Conservation (phyloP, 345 rosid species). For the Heritiera littoralis region DNA sequence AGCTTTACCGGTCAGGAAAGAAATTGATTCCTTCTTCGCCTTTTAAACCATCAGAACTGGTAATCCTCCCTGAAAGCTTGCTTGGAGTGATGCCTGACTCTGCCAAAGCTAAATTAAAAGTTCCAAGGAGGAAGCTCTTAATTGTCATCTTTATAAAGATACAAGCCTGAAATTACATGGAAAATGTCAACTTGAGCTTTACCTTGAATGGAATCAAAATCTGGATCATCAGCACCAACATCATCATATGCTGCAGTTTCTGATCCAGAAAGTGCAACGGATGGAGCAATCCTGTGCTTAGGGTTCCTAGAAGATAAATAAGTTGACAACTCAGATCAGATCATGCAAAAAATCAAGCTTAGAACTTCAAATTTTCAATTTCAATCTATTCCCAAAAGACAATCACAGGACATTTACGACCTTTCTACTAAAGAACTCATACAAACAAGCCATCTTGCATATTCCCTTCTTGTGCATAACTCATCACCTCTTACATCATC, state of each 20-base stretch:
- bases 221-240: constrained; percentile 56
- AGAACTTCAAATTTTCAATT: constrained; percentile 4
- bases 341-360: constrained; percentile 21
- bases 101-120: constrained; percentile 59
- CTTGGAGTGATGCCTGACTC: constrained; percentile 80
- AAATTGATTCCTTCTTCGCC: constrained; percentile 34
- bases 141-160: not conserved
- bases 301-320: constrained; percentile 54
- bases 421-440: constrained; percentile 68
- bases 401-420: constrained; percentile 34
- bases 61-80: constrained; percentile 42
- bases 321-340: constrained; percentile 14
- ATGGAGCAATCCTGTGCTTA: constrained; percentile 65
- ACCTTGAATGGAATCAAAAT: constrained; percentile 74
- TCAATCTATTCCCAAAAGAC: not conserved
- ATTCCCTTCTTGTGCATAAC: constrained; percentile 84
- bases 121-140: constrained; percentile 19
- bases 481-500: constrained; percentile 57
- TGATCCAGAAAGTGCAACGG: constrained; percentile 61
- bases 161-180: constrained; percentile 7
- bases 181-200: constrained; percentile 15
- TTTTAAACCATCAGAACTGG: constrained; percentile 33
- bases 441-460: constrained; percentile 79
- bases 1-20: constrained; percentile 64
- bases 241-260: constrained; percentile 70